Conservation (phyloP, 2,329 filamentous ascomycete genomes). For the Trichoderma koningii region DNA sequence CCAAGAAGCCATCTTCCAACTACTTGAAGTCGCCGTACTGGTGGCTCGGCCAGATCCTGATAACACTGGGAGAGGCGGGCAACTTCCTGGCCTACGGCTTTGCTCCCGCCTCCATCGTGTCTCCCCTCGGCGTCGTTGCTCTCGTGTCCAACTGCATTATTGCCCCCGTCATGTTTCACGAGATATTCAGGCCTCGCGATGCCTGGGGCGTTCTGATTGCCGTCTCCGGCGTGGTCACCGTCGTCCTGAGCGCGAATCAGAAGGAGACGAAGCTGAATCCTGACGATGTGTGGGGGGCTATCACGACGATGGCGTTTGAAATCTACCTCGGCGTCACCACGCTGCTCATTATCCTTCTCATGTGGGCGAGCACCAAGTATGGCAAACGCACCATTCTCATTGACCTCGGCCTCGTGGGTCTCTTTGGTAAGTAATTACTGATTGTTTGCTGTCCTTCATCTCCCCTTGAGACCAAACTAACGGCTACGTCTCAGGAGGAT, state of each 20-base stretch:
- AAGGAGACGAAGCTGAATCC: conserved; percentile 90
- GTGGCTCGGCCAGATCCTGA: conserved; percentile 93
- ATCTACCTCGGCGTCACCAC: conserved; percentile 81
- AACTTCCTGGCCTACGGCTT: conserved; percentile 98
- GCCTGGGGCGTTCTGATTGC: conserved; percentile 86
- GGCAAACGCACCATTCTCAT: conserved; percentile 87
- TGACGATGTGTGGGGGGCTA: conserved; percentile 84
- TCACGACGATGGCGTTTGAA: conserved; percentile 86
- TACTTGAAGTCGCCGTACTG: conserved; percentile 93
- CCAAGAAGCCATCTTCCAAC: conserved; percentile 55
- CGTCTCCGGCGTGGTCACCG: conserved; percentile 83
- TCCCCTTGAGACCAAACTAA: neutral
- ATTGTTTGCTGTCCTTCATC: neutral
- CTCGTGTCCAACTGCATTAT: conserved; percentile 96
- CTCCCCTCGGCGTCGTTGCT: conserved; percentile 93
- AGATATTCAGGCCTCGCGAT: conserved; percentile 81
- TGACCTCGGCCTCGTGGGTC: conserved; percentile 86
- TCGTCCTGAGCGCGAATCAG: conserved; percentile 87
- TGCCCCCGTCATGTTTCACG: conserved; percentile 90
- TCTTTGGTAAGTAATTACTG: conserved; percentile 70
- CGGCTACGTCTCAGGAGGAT: conserved; percentile 64
- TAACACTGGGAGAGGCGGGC: conserved; percentile 88
- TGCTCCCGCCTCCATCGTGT: conserved; percentile 95
- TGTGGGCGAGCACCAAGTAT: conserved; percentile 80
- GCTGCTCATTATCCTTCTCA: conserved; percentile 71